Evolutionary conservation across 805 yeast species (phyloP).

Genomic region (Yamadazyma laniorum): DNA sequence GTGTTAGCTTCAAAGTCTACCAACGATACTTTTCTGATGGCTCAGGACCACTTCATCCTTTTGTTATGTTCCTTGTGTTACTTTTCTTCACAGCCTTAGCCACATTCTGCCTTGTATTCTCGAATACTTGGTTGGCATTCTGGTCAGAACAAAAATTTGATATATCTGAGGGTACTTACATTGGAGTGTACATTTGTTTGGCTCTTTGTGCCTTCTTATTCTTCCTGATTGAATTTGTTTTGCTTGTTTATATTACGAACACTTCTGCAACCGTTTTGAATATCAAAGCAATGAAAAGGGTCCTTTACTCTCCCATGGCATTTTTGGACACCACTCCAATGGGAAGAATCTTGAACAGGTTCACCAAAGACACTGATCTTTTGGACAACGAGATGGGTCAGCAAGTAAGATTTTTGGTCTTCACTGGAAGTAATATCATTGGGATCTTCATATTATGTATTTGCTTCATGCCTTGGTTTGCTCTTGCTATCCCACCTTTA

Average conservation of each 20-base stretch:
- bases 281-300: conserved; percentile 52
- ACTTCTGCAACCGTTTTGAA: conserved; percentile 57
- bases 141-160: conserved; percentile 66
- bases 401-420: conserved; percentile 59
- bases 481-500: conserved; percentile 34
- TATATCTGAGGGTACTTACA: conserved; percentile 54
- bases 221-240: conserved; percentile 41
- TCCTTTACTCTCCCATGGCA: conserved; percentile 75
- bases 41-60: conserved; percentile 43
- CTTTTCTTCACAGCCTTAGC: conserved; percentile 21
- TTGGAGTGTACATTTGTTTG: conserved; percentile 68
- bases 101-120: conserved; percentile 43
- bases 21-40: conserved; percentile 51
- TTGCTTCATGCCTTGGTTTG: conserved; percentile 38
- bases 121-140: conserved; percentile 77
- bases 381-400: conserved; percentile 76
- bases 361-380: conserved; percentile 82
- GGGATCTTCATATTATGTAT: conserved; percentile 49
- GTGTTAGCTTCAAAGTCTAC: conserved; percentile 49
- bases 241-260: conserved; percentile 49
- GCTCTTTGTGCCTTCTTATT: conserved; percentile 48
- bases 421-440: conserved; percentile 49
- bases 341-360: conserved; percentile 80
- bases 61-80: conserved; percentile 12
- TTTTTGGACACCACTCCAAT: conserved; percentile 83